Evolutionary conservation across 495 filamentous ascomycete species (phyloP), one percentile per base, ranked within the genome.

Genomic region (Acidiella bohemica): DNA sequence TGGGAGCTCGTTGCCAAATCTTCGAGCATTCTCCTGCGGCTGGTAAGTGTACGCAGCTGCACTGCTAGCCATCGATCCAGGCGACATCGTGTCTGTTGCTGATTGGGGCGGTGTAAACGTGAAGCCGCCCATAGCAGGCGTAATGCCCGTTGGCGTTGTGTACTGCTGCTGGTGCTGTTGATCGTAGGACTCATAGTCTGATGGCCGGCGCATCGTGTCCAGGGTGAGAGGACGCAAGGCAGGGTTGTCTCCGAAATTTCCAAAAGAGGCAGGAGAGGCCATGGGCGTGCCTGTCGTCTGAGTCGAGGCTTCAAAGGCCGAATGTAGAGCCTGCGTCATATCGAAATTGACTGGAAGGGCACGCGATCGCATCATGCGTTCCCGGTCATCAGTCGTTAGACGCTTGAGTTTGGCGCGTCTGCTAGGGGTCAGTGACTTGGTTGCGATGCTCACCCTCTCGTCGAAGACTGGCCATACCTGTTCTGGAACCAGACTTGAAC

Each of bases 401-500:
- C 88, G 78, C 72, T 94, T 96, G 57, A 95, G 76, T 62, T 96
- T 96, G 17, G 88, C 88, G 32, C 13, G 4, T 23, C 8, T 5
- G 6, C 14, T 22, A 23, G n/a, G 9, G 33, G 33, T 37, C 32
- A 19, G 13, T 19, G 34, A 14, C 10, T 23, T 5, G n/a, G 20
- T 19, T 12, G 4, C 3, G 14, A 13, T 39, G 39, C 70, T 49
- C 70, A 93, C n/a, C n/a, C n/a, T n/a, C n/a, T n/a, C n/a, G n/a
- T n/a, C n/a, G n/a, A n/a, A n/a, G n/a, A n/a, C n/a, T n/a, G n/a
- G n/a, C n/a, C n/a, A n/a, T n/a, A n/a, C 88, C 88, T 76, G 62
- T 96, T 96, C 61, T 96, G 88, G 60, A 96, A 96, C 88, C 88
- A 96, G 43, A 96, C 88, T 64, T 96, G 88, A 7, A 96, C 88